Percentiles rank a stretch among this genome's conserved stretches.
Evolutionary conservation across 78 protist species (phyloP).

Genomic region (Corallochytrium limacisporum): DNA sequence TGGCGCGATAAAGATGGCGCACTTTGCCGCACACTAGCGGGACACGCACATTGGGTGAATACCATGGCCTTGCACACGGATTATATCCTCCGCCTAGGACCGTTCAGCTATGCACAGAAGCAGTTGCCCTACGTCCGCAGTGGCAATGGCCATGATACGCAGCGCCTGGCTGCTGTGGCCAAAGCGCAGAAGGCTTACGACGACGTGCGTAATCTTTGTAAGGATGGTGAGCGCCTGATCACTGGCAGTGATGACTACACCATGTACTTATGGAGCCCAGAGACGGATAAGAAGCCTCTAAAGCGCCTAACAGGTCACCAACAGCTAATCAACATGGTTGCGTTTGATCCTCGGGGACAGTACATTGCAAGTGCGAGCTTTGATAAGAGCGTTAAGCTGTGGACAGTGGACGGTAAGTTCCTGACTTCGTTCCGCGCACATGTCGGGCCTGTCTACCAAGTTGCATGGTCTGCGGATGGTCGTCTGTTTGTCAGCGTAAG

Average conservation of each 20-base stretch:
- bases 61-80: constrained; percentile 82
- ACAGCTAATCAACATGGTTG: constrained; percentile 45
- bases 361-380: constrained; percentile 85
- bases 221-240: constrained; percentile 52
- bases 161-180: constrained; percentile 12
- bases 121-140: not conserved
- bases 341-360: constrained; percentile 88
- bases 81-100: constrained; percentile 68
- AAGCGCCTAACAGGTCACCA: constrained; percentile 77
- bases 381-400: constrained; percentile 86
- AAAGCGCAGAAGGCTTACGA: constrained; percentile 48
- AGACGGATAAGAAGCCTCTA: constrained; percentile 52
- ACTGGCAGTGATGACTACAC: constrained; percentile 92
- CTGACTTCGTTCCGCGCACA: constrained; percentile 79
- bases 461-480: constrained; percentile 85
- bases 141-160: not conserved
- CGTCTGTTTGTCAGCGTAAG: constrained; percentile 72
- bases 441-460: constrained; percentile 92
- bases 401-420: constrained; percentile 80
- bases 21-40: constrained; percentile 54
- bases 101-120: constrained; percentile 71
- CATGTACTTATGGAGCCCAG: constrained; percentile 84
- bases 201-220: constrained; percentile 16
- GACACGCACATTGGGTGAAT: constrained; percentile 99
- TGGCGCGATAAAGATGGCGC: constrained; percentile 35